Base-by-base conservation (phyloP, 1,284 basidiomycete genomes). In the Ustilago crameri region DNA sequence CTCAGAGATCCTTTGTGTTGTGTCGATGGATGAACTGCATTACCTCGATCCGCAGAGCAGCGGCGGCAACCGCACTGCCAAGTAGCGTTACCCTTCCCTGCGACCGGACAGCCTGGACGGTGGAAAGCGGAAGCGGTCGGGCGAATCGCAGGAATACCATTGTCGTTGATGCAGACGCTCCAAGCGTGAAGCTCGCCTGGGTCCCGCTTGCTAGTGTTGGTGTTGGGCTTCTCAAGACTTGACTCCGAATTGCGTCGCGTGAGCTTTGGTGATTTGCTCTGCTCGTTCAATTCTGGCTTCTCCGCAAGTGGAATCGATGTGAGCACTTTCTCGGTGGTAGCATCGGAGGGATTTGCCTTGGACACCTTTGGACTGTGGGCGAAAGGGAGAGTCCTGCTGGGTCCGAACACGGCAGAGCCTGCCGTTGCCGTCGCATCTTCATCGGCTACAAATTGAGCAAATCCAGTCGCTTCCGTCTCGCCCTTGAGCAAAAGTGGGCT, bases 111-210 rank as follows among this genome's bases (percentile, higher is more conserved):
- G 35, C 26, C 37, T 5, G 68, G 68, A 24, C 51, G 57, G 32
- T 71, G 68, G 34, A 71, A 71, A 7, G 68, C 68, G 18, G 68
- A 71, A 8, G 58, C 34, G 9, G 58, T 48, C 3, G 68, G 58
- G 1, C 68, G 57, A 20, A 71, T 66, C 17, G 68, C 51, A n/a
- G 68, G 68, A 22, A 66, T 45, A 14, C 68, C 62, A 9, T 60
- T 44, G 10, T 54, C 30, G 22, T 71, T 51, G 43, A 71, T 58
- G 37, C 57, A 60, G 42, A 71, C 68, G 51, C 62, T 71, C 68
- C 68, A 71, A 12, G 68, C 68, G 24, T 71, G 62, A 17, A 71
- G 58, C 46, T 71, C 68, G 22, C 68, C 68, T 4, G 62, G 68
- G 1, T 47, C 50, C 17, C 62, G 53, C 48, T 59, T 71, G 42